Conservation (phyloP, 257 asterid genomes). For the Plantago ovata region DNA sequence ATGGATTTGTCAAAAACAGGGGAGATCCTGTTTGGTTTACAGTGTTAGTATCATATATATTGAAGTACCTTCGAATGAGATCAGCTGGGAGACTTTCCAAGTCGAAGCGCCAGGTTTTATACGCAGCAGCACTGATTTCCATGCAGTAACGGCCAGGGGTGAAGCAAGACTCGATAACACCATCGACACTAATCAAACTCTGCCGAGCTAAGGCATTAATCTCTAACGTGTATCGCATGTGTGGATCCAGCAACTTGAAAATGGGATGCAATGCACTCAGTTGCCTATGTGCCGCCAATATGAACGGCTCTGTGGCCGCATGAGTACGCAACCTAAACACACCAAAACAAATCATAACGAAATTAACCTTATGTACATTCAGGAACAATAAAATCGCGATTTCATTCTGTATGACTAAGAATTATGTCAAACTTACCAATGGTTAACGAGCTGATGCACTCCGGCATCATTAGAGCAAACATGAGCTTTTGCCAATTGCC, state of each 20-base stretch:
- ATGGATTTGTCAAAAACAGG: neutral
- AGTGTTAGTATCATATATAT: too few species aligned
- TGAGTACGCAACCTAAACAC: slow-evolving; percentile 81
- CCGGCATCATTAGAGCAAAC: slow-evolving; percentile 99
- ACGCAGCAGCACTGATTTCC: slow-evolving; percentile 96
- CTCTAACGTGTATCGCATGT: slow-evolving; percentile 94
- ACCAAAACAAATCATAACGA: neutral
- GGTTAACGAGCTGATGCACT: slow-evolving; percentile 93
- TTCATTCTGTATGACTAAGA: neutral
- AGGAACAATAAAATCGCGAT: neutral
- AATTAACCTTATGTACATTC: neutral
- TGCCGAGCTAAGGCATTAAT: slow-evolving; percentile 90
- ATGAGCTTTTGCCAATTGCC: slow-evolving; percentile 93
- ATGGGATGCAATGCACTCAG: slow-evolving; percentile 95
- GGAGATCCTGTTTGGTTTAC: too few species aligned
- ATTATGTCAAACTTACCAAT: slow-evolving; percentile 57
- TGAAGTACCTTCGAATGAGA: slow-evolving; percentile 67
- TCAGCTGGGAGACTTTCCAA: slow-evolving; percentile 92
- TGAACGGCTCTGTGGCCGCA: slow-evolving; percentile 83
- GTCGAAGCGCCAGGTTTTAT: slow-evolving; percentile 89
- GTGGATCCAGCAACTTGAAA: slow-evolving; percentile 91
- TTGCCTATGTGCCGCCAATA: slow-evolving; percentile 91
- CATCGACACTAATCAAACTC: slow-evolving; percentile 67
- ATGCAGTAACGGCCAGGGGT: slow-evolving; percentile 91
- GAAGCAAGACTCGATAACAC: slow-evolving; percentile 92